Evolutionary conservation across 768 basidiomycete species (phyloP).

Genomic region (Paxillus ammoniavirescens): DNA sequence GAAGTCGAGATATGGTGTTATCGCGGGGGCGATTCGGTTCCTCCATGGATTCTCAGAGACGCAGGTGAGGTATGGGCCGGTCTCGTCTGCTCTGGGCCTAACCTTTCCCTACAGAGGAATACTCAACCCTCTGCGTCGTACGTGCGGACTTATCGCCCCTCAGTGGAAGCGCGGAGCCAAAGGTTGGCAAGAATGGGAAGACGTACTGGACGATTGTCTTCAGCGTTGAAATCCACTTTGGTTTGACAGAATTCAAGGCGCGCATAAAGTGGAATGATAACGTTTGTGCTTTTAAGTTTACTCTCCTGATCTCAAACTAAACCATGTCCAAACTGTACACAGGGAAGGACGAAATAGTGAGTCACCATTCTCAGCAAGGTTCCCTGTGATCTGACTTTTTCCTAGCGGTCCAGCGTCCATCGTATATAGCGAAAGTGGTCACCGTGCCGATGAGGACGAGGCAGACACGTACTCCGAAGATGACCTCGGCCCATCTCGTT

Average conservation of each 20-base stretch:
- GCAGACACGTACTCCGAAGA: conserved; percentile 65
- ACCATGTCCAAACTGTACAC: not conserved
- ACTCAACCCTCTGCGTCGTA: conserved; percentile 76
- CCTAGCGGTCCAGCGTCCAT: conserved; percentile 75
- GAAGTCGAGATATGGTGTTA: conserved; percentile 87
- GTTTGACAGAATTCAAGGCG: conserved; percentile 78
- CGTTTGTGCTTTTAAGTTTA: conserved; percentile 40
- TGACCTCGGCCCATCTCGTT: conserved; percentile 39
- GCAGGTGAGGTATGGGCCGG: conserved; percentile 28
- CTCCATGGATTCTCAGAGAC: conserved; percentile 71
- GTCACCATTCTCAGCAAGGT: conserved; percentile 18
- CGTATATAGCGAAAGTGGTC: conserved; percentile 78
- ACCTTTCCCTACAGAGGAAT: conserved; percentile 47
- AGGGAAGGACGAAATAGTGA: conserved; percentile 76
- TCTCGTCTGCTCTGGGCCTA: not conserved
- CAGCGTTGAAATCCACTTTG: conserved; percentile 81
- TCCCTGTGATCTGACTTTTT: not conserved
- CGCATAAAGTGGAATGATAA: conserved; percentile 82
- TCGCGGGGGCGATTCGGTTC: conserved; percentile 67
- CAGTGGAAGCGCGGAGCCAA: conserved; percentile 67
- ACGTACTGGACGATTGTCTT: conserved; percentile 85
- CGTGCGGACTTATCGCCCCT: conserved; percentile 75
- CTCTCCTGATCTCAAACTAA: conserved; percentile 1
- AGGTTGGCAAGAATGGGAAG: conserved; percentile 60
- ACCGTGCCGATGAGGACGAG: conserved; percentile 73